Evolutionary conservation across 2,329 filamentous ascomycete species (phyloP).

Genomic region (Fonsecaea nubica): DNA sequence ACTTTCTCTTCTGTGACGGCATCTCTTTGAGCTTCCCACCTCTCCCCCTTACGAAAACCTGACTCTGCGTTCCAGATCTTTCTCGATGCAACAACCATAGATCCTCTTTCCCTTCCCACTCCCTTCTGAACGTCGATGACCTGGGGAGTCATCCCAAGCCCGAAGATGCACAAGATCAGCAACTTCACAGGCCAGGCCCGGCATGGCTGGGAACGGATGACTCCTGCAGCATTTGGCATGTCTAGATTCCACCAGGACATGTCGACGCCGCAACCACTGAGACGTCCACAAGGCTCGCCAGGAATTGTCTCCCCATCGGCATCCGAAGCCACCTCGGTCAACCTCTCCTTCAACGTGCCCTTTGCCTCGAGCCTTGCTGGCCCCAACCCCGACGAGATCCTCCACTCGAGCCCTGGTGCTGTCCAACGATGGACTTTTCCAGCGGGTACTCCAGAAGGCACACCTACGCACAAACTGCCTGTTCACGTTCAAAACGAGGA

Average conservation of each 20-base stretch:
- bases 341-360: conserved; percentile 96
- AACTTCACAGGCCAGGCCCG: conserved; percentile 71
- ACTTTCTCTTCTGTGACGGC: conserved; percentile 9
- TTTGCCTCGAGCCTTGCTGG: conserved; percentile 92
- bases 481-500: conserved; percentile 87
- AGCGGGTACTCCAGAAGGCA: conserved; percentile 81
- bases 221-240: conserved; percentile 68
- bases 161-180: conserved; percentile 70
- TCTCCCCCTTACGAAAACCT: conserved; percentile 7
- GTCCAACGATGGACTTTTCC: conserved; percentile 93
- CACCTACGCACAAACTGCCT: conserved; percentile 87
- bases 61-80: conserved; percentile 6
- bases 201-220: conserved; percentile 73
- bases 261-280: conserved; percentile 58
- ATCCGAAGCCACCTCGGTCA: conserved; percentile 77
- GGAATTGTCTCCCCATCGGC: conserved; percentile 70
- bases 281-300: conserved; percentile 58
- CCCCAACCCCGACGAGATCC: conserved; percentile 90
- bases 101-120: conserved; percentile 25
- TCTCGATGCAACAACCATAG: conserved; percentile 37
- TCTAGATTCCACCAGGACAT: conserved; percentile 65
- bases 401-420: conserved; percentile 87
- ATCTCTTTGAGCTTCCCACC: background rate
- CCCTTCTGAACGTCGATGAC: conserved; percentile 39
- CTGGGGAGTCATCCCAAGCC: conserved; percentile 36